Evolutionary conservation across 2,329 filamentous ascomycete species (phyloP), one percentile per base, ranked within the genome.

Genomic region (Apiospora arundinis): DNA sequence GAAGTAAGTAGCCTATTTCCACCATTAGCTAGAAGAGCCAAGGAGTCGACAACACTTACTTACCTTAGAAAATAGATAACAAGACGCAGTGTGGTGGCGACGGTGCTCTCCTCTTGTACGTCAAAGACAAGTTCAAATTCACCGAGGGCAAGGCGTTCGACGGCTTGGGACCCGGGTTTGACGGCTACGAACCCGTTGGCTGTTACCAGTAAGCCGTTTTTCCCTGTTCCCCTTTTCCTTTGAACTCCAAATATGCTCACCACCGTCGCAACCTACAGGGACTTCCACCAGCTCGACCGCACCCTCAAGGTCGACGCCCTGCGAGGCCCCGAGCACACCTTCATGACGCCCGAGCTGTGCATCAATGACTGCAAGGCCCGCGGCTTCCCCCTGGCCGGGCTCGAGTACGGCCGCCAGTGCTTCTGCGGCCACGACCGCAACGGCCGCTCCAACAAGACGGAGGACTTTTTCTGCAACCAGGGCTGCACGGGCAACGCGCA

Each of bases 321-420:
- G 32, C 56, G 28, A 2, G 56, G 56, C 4, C 56, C 56, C 56
- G 56, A 63, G 32, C 28, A 37, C 28, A 37, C 32, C 28, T 12
- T 5, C 68, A 78, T 78, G 76, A 78, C 77, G 46, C 75, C 77
- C 28, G 77, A 78, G 28, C 69, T 63, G n/a, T 78, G 77, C 69
- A 68, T 78, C 25, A 28, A 69, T 14, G 69, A 71, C 11, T 78
- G 77, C 69, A 49, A 65, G 40, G 70, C 37, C 45, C 45, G 71
- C 23, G 76, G 73, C 18, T 78, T 70, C 69, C 49, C 18, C 49
- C 74, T 74, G 56, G 76, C 77, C 2, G 77, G 77, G 2, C 44
- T 78, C n/a, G 77, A 78, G 70, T 78, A 73, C 71, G 68, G 40
- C 6, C 73, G 70, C 14, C 76, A 78, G 74, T 78, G 76, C 71